A percentile compares a stretch with the other conserved stretches of the same genome.
These are phyloP conservation scores for Eucalyptus sp. DNA, from an alignment of 345 rosid species.

Conservation along the genomic window DNA sequence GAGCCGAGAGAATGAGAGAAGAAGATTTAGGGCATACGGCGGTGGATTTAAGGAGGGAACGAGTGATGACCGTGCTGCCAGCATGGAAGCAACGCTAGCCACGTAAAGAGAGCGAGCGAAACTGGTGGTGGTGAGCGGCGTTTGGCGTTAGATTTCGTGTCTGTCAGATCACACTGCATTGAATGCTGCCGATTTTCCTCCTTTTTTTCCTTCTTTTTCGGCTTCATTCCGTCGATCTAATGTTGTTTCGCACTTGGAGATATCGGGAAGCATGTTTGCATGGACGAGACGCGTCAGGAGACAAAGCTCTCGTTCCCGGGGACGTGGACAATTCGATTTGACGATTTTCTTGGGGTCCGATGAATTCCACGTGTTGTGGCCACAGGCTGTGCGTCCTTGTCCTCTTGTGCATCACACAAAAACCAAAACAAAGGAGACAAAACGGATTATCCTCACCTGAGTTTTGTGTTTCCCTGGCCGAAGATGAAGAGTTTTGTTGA, in stretches of 20 bases:
- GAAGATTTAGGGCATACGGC: background rate
- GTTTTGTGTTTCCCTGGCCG: background rate
- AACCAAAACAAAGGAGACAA: background rate
- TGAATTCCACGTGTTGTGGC: background rate
- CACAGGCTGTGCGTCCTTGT: background rate
- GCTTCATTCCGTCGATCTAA: background rate
- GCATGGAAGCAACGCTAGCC: conserved; percentile 22
- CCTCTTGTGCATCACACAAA: background rate
- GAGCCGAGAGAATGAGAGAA: background rate
- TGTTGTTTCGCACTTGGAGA: background rate
- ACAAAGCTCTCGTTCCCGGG: background rate
- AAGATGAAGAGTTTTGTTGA: background rate
- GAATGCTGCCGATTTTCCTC: background rate
- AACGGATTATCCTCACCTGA: background rate
- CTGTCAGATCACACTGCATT: background rate
- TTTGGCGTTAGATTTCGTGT: background rate
- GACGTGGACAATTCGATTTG: background rate
- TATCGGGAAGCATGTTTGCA: background rate
- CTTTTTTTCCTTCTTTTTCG: background rate
- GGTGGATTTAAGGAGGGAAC: conserved; percentile 23
- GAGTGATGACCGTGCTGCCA: conserved; percentile 27
- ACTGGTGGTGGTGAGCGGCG: conserved; percentile 13
- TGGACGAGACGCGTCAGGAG: background rate
- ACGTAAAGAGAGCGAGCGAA: background rate
- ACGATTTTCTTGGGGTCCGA: background rate